These are phyloP conservation scores for Apostasia ramifera DNA, from an alignment of 106 monocot species.

Conservation along the genomic window DNA sequence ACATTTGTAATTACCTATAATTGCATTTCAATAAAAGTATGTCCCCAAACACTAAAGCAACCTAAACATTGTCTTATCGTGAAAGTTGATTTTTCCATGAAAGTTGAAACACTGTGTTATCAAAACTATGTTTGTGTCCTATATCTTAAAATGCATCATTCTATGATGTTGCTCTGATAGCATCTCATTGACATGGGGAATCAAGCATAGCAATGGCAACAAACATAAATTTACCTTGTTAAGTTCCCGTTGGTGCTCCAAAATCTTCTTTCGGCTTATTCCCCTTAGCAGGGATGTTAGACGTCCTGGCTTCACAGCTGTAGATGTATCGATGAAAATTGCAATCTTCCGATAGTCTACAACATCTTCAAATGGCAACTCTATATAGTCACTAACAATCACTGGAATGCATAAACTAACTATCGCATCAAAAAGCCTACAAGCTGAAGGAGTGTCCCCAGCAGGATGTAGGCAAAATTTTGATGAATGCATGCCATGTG, in stretches of 20 bases:
- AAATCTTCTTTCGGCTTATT: constrained; percentile 37
- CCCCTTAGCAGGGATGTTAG: constrained; percentile 36
- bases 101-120: background rate
- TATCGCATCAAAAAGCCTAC: constrained; percentile 83
- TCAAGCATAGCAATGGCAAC: background rate
- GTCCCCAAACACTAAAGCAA: too few relatives aligned
- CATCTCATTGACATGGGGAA: background rate
- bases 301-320: constrained; percentile 47
- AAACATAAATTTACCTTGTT: constrained; percentile 30
- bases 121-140: background rate
- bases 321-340: constrained; percentile 58
- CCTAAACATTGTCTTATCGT: too few relatives aligned
- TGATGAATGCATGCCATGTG: constrained; percentile 79
- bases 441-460: constrained; percentile 87
- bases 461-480: constrained; percentile 88
- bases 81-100: background rate
- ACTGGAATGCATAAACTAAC: constrained; percentile 85
- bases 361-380: constrained; percentile 84
- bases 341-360: constrained; percentile 74
- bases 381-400: constrained; percentile 74
- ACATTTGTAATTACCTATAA: too few relatives aligned
- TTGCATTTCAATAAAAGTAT: too few relatives aligned
- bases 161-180: background rate
- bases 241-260: constrained; percentile 65
- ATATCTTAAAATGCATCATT: background rate